Base-by-base conservation (phyloP, 2,329 filamentous ascomycete genomes). In the Colletotrichum navitas region DNA sequence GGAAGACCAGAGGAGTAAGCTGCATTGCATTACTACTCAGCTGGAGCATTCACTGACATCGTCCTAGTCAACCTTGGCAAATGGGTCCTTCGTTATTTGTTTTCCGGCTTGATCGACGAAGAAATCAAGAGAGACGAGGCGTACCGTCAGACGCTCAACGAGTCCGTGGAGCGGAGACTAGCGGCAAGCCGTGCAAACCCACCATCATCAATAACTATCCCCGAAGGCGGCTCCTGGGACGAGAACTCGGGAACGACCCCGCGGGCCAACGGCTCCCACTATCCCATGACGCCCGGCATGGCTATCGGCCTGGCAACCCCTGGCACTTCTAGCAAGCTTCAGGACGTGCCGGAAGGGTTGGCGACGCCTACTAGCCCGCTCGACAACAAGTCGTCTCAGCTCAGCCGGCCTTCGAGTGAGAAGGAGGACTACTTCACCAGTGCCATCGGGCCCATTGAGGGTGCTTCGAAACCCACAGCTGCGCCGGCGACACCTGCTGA, bases 81-180 rank as follows among this genome's bases (percentile, higher is more conserved):
- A 85, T 99, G 96, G 96, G 90, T 98, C 56, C 84, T 99, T 71
- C 90, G 96, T 43, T 97, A 98, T 80, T 87, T 99, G 0, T 99
- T 99, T 82, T 91, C 92, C 12, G 92, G 93, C 66, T 85, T 98
- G 52, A 92, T 99, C 65, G 93, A 97, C 72, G 95, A 98, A 80
- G 94, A 98, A 80, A 93, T 97, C 75, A 91, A 88, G 74, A 90
- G 94, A 63, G 96, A 99, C 77, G 90, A 93, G 77, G 84, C 83
- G 0, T 90, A 93, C 78, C 89, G 95, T n/a, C 85, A 89, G 55
- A 87, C 88, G 56, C 83, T 97, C 10, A 88, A 94, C 63, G 87
- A 90, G 43, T 85, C 83, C 21, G 85, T 88, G 5, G 89, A 91
- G 73, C 90, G 90, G 76, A 86, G 87, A 39, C 85, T 87, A 63